phyloP scores from a whole-genome alignment of 495 filamentous ascomycete species.

The Oleoguttula mirabilis region DNA sequence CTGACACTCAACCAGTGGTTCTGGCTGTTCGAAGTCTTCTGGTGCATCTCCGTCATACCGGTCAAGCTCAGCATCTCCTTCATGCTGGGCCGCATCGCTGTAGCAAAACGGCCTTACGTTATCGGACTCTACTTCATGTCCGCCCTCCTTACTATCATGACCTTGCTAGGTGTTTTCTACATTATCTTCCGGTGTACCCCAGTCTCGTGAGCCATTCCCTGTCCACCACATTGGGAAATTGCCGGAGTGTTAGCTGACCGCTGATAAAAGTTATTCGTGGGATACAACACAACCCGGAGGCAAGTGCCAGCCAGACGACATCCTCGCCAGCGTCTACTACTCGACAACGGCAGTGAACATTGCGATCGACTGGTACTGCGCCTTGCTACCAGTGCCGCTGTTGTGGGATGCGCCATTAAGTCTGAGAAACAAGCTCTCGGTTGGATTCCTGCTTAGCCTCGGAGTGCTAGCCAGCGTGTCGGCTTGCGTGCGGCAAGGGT shows the following conservation, averaged over 20 bases:
- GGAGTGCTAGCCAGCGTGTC: conserved; percentile 3
- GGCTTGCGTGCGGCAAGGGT: conserved; percentile 5
- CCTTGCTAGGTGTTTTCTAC: conserved; percentile 1
- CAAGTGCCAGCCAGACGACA: background rate
- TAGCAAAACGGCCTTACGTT: background rate
- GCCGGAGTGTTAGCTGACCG: too few species aligned
- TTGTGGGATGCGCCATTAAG: conserved; percentile 3
- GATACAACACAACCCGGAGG: background rate
- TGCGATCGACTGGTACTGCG: conserved; percentile 9
- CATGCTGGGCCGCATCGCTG: conserved; percentile 10
- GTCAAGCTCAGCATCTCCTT: conserved; percentile 10
- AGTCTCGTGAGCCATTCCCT: conserved; percentile 1
- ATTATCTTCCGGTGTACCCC: conserved; percentile 10
- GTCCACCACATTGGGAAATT: too few species aligned
- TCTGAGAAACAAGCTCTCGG: conserved; percentile 1
- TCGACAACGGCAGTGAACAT: conserved; percentile 5
- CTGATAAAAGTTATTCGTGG: conserved; percentile 8
- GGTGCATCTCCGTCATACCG: conserved; percentile 2
- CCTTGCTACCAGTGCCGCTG: conserved; percentile 5
- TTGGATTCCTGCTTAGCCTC: conserved; percentile 5
- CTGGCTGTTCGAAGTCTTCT: conserved; percentile 8
- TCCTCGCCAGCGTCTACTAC: conserved; percentile 8
- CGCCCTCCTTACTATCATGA: background rate
- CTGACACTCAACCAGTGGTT: conserved; percentile 4
- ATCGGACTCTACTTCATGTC: conserved; percentile 1